Evolutionary conservation across 2,329 filamentous ascomycete genomes (phyloP).

Genomic region (Penicillium occitanis): DNA sequence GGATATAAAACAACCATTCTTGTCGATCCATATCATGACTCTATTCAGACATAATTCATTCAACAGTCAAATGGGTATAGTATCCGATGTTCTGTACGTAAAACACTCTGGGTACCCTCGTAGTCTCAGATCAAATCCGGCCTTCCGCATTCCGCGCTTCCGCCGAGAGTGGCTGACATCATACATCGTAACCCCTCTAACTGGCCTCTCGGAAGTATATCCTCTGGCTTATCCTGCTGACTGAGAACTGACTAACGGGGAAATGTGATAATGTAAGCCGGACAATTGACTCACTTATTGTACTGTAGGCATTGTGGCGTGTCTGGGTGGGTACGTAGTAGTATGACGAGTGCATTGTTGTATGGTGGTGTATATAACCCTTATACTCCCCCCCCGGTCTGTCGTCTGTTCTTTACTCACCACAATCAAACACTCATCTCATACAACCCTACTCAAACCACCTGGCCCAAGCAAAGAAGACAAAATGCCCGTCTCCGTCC

Average conservation of each 20-base stretch:
- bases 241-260: background rate
- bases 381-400: background rate
- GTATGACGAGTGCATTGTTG: background rate
- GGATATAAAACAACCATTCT: background rate
- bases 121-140: background rate
- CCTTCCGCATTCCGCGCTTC: slow-evolving; percentile 4
- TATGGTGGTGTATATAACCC: background rate
- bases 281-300: background rate
- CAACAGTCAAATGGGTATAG: background rate
- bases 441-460: no score
- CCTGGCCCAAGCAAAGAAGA: background rate
- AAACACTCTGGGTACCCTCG: background rate
- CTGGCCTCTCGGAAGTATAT: background rate
- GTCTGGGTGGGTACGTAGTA: background rate
- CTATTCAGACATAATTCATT: background rate
- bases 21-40: background rate
- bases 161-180: slow-evolving; percentile 8
- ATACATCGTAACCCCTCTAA: background rate
- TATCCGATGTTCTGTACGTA: background rate
- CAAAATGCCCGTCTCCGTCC: slow-evolving; percentile 42
- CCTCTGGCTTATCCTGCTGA: background rate
- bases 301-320: background rate
- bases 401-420: background rate
- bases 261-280: background rate
- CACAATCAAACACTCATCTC: background rate